Evolutionary conservation across 176 grass and related monocot genomes (phyloP), one percentile per base, ranked within the genome.

Genomic region (Lolium perenne): DNA sequence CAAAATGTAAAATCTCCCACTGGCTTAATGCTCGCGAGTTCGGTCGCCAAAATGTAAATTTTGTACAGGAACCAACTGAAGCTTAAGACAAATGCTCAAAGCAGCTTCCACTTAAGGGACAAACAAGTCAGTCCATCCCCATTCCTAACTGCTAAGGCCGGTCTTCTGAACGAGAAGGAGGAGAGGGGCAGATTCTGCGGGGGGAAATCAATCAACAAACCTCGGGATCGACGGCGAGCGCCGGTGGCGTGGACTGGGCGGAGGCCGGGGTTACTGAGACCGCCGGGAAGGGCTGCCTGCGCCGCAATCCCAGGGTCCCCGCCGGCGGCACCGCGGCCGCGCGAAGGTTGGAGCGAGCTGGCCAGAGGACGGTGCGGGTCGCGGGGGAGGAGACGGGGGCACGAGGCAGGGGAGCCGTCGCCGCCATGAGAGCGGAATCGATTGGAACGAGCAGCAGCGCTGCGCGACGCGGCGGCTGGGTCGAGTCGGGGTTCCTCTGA

Each of bases 341-440:
- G 67, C 47, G 22, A 57, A 16, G 35, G 76, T 10, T 80, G 77
- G 17, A 60, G 32, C 22, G 76, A 50, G 67, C 70, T 45, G 38
- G 32, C 29, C 32, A 38, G 41, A 32, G 1, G 64, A 18, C 12
- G 41, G 17, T 43, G 54, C 41, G 15, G 49, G 8, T 17, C 23
- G 53, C 18, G 17, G 82, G 47, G 29, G 76, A 76, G 59, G 78
- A 79, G 15, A 71, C 41, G 20, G 51, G 25, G 29, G 38, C 59
- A 40, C 79, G 50, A 18, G 78, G 45, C 21, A 59, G 71, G 20
- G 79, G 21, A 17, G 71, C 53, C 71, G 76, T 76, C 65, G 82
- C 82, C 82, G 84, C 88, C 88, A 90, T 90, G 41, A 62, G 83
- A 69, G 26, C 4, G 41, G 41, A 43, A 1, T 43, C 41, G 41